A percentile compares a stretch with the other conserved stretches of the same genome.
phyloP scores from a whole-genome alignment of 768 basidiomycete species.

The Suillus placidus region DNA sequence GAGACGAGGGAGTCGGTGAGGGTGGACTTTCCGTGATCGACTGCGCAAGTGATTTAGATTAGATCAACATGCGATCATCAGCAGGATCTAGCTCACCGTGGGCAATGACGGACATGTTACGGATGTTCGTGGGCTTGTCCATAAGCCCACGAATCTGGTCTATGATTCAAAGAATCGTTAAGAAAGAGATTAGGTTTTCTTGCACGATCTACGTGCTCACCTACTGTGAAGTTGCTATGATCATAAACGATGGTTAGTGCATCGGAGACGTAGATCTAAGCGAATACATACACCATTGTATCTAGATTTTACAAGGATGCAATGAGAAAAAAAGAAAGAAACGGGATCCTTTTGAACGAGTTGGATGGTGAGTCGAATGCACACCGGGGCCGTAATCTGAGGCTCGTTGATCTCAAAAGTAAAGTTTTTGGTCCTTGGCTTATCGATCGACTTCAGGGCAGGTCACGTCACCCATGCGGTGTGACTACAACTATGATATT shows the following conservation, averaged over 20 bases:
- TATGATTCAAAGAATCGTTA: conserved; percentile 32
- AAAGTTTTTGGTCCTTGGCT: conserved; percentile 22
- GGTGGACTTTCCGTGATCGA: conserved; percentile 99
- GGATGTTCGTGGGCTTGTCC: conserved; percentile 90
- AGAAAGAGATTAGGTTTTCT: neutral
- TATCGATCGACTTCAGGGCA: conserved; percentile 55
- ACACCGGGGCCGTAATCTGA: conserved; percentile 29
- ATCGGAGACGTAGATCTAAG: conserved; percentile 10
- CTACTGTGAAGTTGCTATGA: conserved; percentile 85
- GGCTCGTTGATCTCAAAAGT: conserved; percentile 21
- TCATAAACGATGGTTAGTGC: conserved; percentile 36
- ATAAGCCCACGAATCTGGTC: conserved; percentile 88
- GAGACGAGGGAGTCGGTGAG: conserved; percentile 98
- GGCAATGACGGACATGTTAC: conserved; percentile 94
- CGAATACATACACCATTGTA: conserved; percentile 78
- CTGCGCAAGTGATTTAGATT: conserved; percentile 42
- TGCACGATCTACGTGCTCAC: conserved; percentile 45
- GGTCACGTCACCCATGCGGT: conserved; percentile 21
- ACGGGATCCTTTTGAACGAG: conserved; percentile 20
- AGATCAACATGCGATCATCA: conserved; percentile 20
- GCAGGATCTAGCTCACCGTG: conserved; percentile 61
- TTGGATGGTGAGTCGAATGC: conserved; percentile 24
- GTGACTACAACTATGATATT: neutral
- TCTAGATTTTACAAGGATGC: conserved; percentile 46
- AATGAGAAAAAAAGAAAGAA: conserved; percentile 22